Conservation (phyloP, 805 yeast species). For the Blastobotrys peoriensis region DNA sequence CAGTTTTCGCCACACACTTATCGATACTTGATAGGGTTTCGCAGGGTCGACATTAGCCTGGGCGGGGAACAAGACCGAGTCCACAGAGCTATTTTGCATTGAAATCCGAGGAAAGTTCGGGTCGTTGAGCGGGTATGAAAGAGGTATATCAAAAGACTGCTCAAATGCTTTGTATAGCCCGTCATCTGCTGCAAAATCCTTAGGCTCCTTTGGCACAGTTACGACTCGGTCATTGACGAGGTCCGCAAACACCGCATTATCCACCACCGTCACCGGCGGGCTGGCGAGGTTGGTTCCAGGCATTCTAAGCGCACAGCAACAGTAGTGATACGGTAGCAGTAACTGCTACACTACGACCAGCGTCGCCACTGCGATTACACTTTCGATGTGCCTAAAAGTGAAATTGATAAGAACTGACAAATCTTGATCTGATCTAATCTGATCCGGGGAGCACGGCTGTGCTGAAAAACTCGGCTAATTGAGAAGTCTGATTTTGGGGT, state of each 20-base stretch:
- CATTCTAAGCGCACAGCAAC: too few species aligned
- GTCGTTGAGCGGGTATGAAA: background rate
- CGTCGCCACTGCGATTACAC: too few species aligned
- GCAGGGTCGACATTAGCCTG: background rate
- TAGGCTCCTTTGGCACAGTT: background rate
- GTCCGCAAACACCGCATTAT: background rate
- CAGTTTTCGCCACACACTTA: background rate
- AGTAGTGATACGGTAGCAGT: too few species aligned
- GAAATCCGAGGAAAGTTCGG: background rate
- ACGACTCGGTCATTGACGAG: background rate
- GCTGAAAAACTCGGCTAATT: too few species aligned
- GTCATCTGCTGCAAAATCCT: background rate
- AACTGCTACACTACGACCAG: too few species aligned
- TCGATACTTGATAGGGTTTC: background rate
- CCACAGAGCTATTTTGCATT: background rate
- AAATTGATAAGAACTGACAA: too few species aligned
- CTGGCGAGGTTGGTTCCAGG: background rate
- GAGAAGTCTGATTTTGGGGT: too few species aligned
- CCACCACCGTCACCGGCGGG: background rate
- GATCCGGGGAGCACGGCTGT: too few species aligned
- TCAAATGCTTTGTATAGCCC: background rate
- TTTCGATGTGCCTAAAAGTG: too few species aligned
- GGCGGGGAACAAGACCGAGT: background rate
- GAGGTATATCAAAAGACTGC: background rate
- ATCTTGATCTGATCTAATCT: too few species aligned